Evolutionary conservation across 2,329 filamentous ascomycete genomes (phyloP).

Genomic region (Botrytis tulipae): DNA sequence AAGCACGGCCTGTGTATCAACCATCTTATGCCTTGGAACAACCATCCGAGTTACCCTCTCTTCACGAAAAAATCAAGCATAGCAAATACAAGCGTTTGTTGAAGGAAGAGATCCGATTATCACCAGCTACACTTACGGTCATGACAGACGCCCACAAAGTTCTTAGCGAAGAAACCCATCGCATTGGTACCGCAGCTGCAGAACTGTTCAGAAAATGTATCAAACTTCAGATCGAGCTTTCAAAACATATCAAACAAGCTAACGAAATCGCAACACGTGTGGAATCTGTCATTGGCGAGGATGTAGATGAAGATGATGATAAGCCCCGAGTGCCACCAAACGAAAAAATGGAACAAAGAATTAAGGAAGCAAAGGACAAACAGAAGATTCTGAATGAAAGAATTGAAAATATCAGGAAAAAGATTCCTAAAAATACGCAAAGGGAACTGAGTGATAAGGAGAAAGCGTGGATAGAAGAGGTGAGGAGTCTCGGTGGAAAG

Average conservation of each 20-base stretch:
- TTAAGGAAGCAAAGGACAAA: slow-evolving; percentile 53
- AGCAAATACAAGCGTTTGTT: slow-evolving; percentile 60
- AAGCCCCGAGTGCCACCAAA: slow-evolving; percentile 51
- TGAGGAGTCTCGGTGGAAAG: slow-evolving; percentile 45
- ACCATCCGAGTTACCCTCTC: slow-evolving; percentile 52
- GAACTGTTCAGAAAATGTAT: slow-evolving; percentile 72
- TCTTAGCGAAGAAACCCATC: slow-evolving; percentile 66
- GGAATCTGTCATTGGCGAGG: slow-evolving; percentile 62
- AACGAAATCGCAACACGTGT: slow-evolving; percentile 65
- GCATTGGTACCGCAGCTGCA: slow-evolving; percentile 65
- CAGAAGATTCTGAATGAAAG: slow-evolving; percentile 57
- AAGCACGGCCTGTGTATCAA: slow-evolving; percentile 66
- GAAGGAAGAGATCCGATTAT: slow-evolving; percentile 67
- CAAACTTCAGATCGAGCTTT: slow-evolving; percentile 64
- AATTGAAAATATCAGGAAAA: slow-evolving; percentile 57
- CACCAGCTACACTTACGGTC: slow-evolving; percentile 66
- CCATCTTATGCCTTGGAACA: slow-evolving; percentile 60
- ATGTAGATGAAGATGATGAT: slow-evolving; percentile 46
- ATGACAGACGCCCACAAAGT: slow-evolving; percentile 72
- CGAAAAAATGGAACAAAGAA: slow-evolving; percentile 57
- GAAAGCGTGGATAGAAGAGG: slow-evolving; percentile 56
- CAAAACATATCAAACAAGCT: slow-evolving; percentile 64
- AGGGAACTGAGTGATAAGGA: slow-evolving; percentile 63
- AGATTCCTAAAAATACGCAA: slow-evolving; percentile 47
- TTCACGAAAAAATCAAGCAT: slow-evolving; percentile 57